phyloP scores from a whole-genome alignment of 2,329 filamentous ascomycete genomes.

The Aspergillus alliaceus region DNA sequence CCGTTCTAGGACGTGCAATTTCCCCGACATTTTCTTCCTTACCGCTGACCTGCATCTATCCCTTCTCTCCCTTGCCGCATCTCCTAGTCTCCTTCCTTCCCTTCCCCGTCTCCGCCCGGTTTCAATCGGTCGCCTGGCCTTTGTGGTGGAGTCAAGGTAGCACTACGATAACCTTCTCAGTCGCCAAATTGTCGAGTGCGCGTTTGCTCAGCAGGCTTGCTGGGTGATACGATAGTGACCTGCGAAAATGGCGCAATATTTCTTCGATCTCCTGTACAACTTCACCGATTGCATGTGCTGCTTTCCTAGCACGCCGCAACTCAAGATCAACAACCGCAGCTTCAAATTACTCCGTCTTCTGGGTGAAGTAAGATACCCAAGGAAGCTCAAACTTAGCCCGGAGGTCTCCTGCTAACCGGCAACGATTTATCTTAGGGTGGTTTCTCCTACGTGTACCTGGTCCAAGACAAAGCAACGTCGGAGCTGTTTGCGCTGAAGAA shows the following conservation, averaged over 20 bases:
- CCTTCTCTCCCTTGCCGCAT: constrained; percentile 2
- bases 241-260: constrained; percentile 70
- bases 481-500: constrained; percentile 95
- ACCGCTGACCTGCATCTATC: not conserved
- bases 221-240: not conserved
- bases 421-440: constrained; percentile 63
- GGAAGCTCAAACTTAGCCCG: not conserved
- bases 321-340: constrained; percentile 91
- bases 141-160: not conserved
- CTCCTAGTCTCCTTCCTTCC: constrained; percentile 9
- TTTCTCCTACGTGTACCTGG: constrained; percentile 98
- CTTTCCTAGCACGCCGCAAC: constrained; percentile 88
- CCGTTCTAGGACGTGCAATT: not conserved
- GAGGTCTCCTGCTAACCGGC: not conserved
- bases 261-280: constrained; percentile 86
- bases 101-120: constrained; percentile 1
- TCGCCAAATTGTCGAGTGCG: constrained; percentile 4
- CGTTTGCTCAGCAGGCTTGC: not conserved
- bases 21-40: not conserved
- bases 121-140: constrained; percentile 1
- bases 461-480: constrained; percentile 82
- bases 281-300: constrained; percentile 94
- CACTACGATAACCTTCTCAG: not conserved
- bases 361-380: constrained; percentile 67
- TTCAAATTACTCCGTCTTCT: constrained; percentile 95